Percentiles rank a stretch among this genome's conserved stretches.
These are phyloP conservation scores for Venturia oleaginea DNA, from an alignment of 2,329 filamentous ascomycete species.

Conservation along the genomic window DNA sequence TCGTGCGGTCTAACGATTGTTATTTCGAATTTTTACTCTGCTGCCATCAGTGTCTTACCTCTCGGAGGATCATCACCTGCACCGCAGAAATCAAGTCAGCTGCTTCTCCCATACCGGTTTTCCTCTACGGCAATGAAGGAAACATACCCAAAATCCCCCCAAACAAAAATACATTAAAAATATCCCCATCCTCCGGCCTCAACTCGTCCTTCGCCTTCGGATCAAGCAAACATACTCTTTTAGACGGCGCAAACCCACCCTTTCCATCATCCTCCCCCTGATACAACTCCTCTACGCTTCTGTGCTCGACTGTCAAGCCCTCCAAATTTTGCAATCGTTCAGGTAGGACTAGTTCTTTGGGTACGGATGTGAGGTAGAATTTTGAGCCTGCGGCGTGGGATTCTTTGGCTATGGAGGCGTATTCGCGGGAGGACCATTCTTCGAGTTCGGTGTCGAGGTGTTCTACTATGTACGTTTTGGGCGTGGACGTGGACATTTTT, in stretches of 20 bases:
- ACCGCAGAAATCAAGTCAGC: neutral
- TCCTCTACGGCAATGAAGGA: neutral
- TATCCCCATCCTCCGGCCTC: slow-evolving; percentile 68
- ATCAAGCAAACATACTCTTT: slow-evolving; percentile 82
- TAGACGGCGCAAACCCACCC: slow-evolving; percentile 33
- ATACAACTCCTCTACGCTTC: slow-evolving; percentile 71
- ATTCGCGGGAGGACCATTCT: slow-evolving; percentile 89
- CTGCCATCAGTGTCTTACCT: slow-evolving; percentile 45
- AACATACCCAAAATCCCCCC: slow-evolving; percentile 80
- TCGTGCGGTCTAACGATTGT: slow-evolving; percentile 65
- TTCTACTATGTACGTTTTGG: slow-evolving; percentile 80
- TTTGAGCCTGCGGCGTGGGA: slow-evolving; percentile 55
- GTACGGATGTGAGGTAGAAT: slow-evolving; percentile 78
- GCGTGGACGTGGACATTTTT: neutral
- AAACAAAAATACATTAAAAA: slow-evolving; percentile 88
- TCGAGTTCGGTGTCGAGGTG: slow-evolving; percentile 93
- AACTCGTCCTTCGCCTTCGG: slow-evolving; percentile 75
- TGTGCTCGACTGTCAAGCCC: slow-evolving; percentile 62
- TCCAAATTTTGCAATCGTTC: slow-evolving; percentile 48
- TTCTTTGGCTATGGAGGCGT: slow-evolving; percentile 77
- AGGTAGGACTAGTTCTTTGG: slow-evolving; percentile 52
- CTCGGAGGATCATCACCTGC: slow-evolving; percentile 86
- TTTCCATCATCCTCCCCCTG: slow-evolving; percentile 42
- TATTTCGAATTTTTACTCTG: slow-evolving; percentile 20
- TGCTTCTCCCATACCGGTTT: too few species aligned